These are phyloP conservation scores for Purpureocillium lavendulum DNA, from an alignment of 2,329 filamentous ascomycete genomes.

Conservation along the genomic window DNA sequence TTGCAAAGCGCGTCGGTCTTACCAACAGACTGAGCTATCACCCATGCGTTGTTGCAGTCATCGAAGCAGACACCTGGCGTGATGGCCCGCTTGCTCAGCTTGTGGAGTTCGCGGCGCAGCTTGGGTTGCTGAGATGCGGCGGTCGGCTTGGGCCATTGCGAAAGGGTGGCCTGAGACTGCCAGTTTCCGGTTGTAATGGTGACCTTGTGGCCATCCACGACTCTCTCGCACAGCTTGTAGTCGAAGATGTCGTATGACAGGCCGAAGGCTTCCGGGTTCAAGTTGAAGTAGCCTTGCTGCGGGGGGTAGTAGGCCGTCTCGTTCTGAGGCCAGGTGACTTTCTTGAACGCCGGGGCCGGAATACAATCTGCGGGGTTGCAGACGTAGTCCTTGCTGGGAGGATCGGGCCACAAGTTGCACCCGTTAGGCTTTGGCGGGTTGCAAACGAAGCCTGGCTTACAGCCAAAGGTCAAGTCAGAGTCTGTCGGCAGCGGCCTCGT, in stretches of 20 bases:
- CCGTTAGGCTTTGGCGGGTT: slow-evolving; percentile 37
- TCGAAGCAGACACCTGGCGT: slow-evolving; percentile 42
- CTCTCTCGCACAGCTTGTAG: slow-evolving; percentile 27
- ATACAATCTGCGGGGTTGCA: slow-evolving; percentile 39
- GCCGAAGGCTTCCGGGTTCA: slow-evolving; percentile 54
- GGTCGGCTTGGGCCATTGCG: slow-evolving; percentile 16
- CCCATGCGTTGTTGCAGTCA: slow-evolving; percentile 40
- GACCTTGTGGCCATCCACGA: slow-evolving; percentile 25
- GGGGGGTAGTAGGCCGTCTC: slow-evolving; percentile 43
- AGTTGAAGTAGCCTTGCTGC: slow-evolving; percentile 49
- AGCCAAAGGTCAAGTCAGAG: slow-evolving; percentile 44
- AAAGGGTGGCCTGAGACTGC: slow-evolving; percentile 40
- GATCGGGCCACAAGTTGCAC: slow-evolving; percentile 43
- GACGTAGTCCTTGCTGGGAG: slow-evolving; percentile 35
- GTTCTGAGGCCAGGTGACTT: slow-evolving; percentile 33
- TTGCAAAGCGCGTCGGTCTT: slow-evolving; percentile 39
- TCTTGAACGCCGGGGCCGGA: slow-evolving; percentile 25
- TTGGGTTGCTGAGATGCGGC: slow-evolving; percentile 10
- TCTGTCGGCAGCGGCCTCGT: slow-evolving; percentile 20
- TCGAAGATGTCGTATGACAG: slow-evolving; percentile 55
- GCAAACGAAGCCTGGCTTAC: slow-evolving; percentile 43
- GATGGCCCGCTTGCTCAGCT: slow-evolving; percentile 29
- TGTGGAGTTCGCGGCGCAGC: slow-evolving; percentile 10
- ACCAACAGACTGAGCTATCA: slow-evolving; percentile 38
- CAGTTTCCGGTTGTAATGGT: slow-evolving; percentile 49